Percentiles rank a stretch among this genome's conserved stretches.
Conservation (phyloP, 441 rosid species). For the Gossypium aridum region DNA sequence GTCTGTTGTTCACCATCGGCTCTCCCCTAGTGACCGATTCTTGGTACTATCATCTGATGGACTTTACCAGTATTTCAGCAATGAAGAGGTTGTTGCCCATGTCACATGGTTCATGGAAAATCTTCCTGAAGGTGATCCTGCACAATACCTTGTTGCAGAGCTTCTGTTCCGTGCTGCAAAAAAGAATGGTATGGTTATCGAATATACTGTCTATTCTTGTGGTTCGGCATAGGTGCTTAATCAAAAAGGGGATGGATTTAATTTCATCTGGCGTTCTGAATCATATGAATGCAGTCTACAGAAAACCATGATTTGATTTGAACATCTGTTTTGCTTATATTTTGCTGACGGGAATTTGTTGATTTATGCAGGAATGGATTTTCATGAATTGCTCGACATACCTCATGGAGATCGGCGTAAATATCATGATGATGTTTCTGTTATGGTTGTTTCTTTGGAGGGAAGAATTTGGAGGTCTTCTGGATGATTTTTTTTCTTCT, state of each 20-base stretch:
- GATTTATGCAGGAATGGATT: conserved; percentile 74
- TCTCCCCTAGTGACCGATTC: conserved; percentile 76
- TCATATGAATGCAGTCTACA: background rate
- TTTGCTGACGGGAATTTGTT: background rate
- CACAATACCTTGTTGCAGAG: conserved; percentile 90
- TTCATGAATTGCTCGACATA: conserved; percentile 84
- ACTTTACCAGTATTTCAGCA: conserved; percentile 88
- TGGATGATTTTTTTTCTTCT: conserved; percentile 37
- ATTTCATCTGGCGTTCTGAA: background rate
- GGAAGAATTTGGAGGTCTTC: conserved; percentile 97
- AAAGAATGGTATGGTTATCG: conserved; percentile 63
- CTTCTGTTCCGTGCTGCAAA: conserved; percentile 92
- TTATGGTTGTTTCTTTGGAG: conserved; percentile 92
- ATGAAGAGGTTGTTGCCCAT: conserved; percentile 92
- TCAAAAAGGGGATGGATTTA: background rate
- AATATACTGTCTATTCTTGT: background rate
- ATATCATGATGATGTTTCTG: conserved; percentile 94
- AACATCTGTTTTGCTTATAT: background rate
- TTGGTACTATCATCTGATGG: conserved; percentile 91
- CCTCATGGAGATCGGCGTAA: conserved; percentile 90
- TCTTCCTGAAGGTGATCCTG: conserved; percentile 95
- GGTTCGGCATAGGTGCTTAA: background rate
- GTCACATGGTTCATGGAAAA: conserved; percentile 97
- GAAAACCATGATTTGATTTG: background rate
- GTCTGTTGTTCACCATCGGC: conserved; percentile 73